Conservation (phyloP, 139 green algal species). For the Haematococcus sp. region DNA sequence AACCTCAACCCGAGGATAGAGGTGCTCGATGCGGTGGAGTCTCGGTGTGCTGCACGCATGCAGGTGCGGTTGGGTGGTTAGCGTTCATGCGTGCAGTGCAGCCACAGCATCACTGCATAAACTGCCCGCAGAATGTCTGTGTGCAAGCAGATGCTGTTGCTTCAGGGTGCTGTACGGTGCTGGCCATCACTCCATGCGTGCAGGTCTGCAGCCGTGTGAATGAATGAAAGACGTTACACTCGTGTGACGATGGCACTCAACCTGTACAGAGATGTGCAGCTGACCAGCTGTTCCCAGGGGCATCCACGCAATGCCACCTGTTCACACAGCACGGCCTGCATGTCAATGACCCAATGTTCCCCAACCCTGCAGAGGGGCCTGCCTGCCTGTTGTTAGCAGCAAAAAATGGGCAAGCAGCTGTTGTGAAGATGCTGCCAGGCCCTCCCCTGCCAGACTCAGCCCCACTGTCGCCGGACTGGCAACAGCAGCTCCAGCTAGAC, state of each 20-base stretch:
- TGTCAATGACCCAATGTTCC: constrained; percentile 5
- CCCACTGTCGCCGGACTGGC: no score
- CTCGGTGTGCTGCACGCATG: constrained; percentile 1
- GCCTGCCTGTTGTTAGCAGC: not conserved
- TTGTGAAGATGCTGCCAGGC: constrained; percentile 10
- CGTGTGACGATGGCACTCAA: not conserved
- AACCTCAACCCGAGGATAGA: not conserved
- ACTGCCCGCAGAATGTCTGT: constrained; percentile 1
- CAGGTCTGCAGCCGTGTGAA: not conserved
- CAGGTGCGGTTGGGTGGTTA: not conserved
- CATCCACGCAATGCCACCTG: not conserved
- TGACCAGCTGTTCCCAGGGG: not conserved
- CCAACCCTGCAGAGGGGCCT: constrained; percentile 3
- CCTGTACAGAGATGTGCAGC: not conserved
- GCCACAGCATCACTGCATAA: not conserved
- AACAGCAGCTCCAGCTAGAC: not conserved
- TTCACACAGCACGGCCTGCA: constrained; percentile 13
- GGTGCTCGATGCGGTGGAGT: constrained; percentile 1
- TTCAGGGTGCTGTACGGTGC: not conserved
- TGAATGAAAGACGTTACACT: no score
- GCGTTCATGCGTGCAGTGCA: not conserved
- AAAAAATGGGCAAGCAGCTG: not conserved
- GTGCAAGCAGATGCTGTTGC: not conserved
- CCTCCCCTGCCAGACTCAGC: no score
- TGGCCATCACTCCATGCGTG: not conserved